Conservation (phyloP, 1,284 basidiomycete genomes). For the Puccinia triticina region DNA sequence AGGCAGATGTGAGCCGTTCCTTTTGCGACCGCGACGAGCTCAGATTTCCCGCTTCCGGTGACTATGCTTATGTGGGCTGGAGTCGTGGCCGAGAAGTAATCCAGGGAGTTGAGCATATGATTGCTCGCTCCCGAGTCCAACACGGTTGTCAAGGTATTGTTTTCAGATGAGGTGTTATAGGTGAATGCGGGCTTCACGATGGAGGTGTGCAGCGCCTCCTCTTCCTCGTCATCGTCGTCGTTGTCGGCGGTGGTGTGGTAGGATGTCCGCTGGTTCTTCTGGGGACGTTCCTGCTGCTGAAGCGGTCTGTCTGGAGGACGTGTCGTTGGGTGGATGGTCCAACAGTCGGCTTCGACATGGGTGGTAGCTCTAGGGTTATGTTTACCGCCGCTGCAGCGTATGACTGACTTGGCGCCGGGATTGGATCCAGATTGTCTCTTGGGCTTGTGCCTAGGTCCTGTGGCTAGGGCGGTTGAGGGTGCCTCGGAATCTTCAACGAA, state of each 20-base stretch:
- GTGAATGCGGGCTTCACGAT: too few species aligned
- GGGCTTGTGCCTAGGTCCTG: not conserved
- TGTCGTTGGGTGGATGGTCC: not conserved
- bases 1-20: not conserved
- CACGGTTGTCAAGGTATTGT: not conserved
- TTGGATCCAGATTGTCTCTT: too few species aligned
- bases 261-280: not conserved
- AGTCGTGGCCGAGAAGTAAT: not conserved
- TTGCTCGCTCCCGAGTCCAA: conserved; percentile 4
- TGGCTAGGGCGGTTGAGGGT: not conserved
- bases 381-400: not conserved
- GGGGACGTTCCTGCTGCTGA: not conserved
- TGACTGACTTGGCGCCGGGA: too few species aligned
- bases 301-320: too few species aligned
- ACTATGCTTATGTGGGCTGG: not conserved
- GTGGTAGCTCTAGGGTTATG: not conserved
- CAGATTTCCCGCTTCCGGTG: not conserved
- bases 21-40: not conserved
- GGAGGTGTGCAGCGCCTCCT: not conserved
- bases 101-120: too few species aligned
- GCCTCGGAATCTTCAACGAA: not conserved
- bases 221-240: too few species aligned
- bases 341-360: not conserved
- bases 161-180: too few species aligned
- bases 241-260: not conserved